phyloP scores from a whole-genome alignment of 108 stramenopile genomes.

The Pseudonitzschia multiseries region DNA sequence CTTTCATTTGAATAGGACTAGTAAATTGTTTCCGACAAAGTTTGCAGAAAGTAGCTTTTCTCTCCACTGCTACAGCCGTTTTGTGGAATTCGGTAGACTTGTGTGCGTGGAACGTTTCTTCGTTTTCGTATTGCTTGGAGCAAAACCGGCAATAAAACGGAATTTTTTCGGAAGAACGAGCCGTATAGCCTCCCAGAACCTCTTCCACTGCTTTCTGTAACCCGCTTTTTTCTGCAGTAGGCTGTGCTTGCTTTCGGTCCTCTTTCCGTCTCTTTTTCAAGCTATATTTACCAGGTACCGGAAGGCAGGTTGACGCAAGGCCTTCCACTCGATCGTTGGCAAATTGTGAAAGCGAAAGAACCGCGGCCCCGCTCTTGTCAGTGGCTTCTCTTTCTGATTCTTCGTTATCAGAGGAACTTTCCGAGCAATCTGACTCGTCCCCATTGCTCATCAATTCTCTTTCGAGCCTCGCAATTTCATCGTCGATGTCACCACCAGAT shows the following conservation, averaged over 20 bases:
- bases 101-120: slow-evolving; percentile 70
- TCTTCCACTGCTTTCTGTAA: slow-evolving; percentile 76
- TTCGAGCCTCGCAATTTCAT: slow-evolving; percentile 77
- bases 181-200: slow-evolving; percentile 67
- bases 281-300: slow-evolving; percentile 27
- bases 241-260: slow-evolving; percentile 20
- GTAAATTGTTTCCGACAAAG: slow-evolving; percentile 89
- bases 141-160: slow-evolving; percentile 93
- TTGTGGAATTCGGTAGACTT: slow-evolving; percentile 70
- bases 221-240: slow-evolving; percentile 35
- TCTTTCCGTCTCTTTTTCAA: slow-evolving; percentile 26
- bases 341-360: slow-evolving; percentile 62
- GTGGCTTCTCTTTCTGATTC: background rate
- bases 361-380: slow-evolving; percentile 18
- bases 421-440: slow-evolving; percentile 28
- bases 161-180: slow-evolving; percentile 70
- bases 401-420: slow-evolving; percentile 14
- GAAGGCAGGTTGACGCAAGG: slow-evolving; percentile 53
- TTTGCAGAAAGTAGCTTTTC: slow-evolving; percentile 79
- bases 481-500: slow-evolving; percentile 59
- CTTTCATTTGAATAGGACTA: slow-evolving; percentile 83
- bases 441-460: slow-evolving; percentile 57
- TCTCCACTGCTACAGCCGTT: slow-evolving; percentile 67
- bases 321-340: slow-evolving; percentile 66
- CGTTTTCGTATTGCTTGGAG: slow-evolving; percentile 57